A percentile compares a stretch with the other conserved stretches of the same genome.
phyloP scores from a whole-genome alignment of 371 early-diverging fungal genomes.

The Apophysomyces trapeziformis region DNA sequence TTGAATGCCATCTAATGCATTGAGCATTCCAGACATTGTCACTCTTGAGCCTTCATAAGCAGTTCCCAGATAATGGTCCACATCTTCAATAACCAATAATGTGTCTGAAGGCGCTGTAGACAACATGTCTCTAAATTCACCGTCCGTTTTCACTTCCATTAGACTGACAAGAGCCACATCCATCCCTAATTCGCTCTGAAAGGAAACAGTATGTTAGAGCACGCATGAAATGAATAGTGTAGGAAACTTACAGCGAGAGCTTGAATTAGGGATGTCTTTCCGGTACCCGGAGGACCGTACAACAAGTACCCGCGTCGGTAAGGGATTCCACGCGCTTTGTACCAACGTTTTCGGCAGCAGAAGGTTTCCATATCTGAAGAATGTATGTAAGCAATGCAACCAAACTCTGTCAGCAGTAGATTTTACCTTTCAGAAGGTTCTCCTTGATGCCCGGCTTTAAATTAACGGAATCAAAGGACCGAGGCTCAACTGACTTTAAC shows the following conservation, averaged over 20 bases:
- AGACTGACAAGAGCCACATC: slow-evolving; percentile 48
- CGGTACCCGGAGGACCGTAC: slow-evolving; percentile 74
- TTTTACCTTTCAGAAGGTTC: slow-evolving; percentile 28
- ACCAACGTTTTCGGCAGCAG: slow-evolving; percentile 67
- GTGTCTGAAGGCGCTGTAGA: slow-evolving; percentile 37
- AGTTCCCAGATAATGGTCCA: slow-evolving; percentile 41
- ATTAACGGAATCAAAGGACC: slow-evolving; percentile 33
- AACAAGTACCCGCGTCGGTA: slow-evolving; percentile 88
- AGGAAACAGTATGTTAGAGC: no score
- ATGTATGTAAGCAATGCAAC: neutral
- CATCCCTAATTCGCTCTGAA: slow-evolving; percentile 40
- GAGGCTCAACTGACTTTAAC: slow-evolving; percentile 29
- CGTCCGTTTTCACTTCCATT: slow-evolving; percentile 36
- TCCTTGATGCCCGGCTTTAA: slow-evolving; percentile 42
- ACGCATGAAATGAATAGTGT: no score
- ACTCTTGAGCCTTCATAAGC: slow-evolving; percentile 13
- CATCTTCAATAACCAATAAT: slow-evolving; percentile 53
- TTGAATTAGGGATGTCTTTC: slow-evolving; percentile 69
- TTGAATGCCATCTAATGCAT: slow-evolving; percentile 94
- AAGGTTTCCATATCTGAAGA: slow-evolving; percentile 40
- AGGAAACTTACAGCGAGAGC: slow-evolving; percentile 55
- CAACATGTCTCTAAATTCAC: slow-evolving; percentile 32
- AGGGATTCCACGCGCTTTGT: slow-evolving; percentile 88
- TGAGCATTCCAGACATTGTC: slow-evolving; percentile 91
- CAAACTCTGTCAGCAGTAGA: neutral